These are phyloP conservation scores for Erodium texanum DNA, from an alignment of 441 rosid genomes.

Conservation along the genomic window DNA sequence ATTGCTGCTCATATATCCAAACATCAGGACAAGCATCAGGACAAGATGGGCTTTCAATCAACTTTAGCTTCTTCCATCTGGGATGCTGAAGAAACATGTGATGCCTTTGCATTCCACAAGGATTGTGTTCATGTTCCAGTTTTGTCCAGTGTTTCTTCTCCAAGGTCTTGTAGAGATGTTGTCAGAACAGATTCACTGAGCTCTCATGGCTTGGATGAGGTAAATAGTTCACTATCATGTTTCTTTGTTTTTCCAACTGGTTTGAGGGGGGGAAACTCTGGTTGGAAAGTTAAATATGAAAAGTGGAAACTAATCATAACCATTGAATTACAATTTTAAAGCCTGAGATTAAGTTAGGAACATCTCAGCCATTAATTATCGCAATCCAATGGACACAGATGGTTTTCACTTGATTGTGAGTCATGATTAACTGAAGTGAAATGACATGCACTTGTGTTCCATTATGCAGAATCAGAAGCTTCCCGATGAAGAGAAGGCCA, in stretches of 20 bases:
- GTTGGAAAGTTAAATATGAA: no score
- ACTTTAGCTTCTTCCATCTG: constrained; percentile 52
- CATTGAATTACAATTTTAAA: no score
- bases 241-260: no score
- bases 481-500: constrained; percentile 25
- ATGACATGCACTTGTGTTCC: constrained; percentile 5
- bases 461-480: constrained; percentile 32
- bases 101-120: constrained; percentile 77
- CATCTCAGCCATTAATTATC: no score
- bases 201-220: constrained; percentile 37
- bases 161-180: constrained; percentile 23
- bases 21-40: constrained; percentile 70
- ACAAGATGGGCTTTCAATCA: constrained; percentile 38
- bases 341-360: no score
- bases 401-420: constrained; percentile 10
- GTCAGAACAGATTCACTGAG: constrained; percentile 20
- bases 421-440: constrained; percentile 12
- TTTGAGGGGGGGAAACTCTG: no score
- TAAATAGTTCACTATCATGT: constrained; percentile 20
- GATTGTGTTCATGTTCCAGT: constrained; percentile 25
- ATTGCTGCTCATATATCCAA: constrained; percentile 85
- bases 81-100: constrained; percentile 98
- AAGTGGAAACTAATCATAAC: no score
- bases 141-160: constrained; percentile 28
- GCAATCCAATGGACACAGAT: no score